Conservation (phyloP, 1,284 basidiomycete genomes). For the Cutaneotrichosporon sp. region DNA sequence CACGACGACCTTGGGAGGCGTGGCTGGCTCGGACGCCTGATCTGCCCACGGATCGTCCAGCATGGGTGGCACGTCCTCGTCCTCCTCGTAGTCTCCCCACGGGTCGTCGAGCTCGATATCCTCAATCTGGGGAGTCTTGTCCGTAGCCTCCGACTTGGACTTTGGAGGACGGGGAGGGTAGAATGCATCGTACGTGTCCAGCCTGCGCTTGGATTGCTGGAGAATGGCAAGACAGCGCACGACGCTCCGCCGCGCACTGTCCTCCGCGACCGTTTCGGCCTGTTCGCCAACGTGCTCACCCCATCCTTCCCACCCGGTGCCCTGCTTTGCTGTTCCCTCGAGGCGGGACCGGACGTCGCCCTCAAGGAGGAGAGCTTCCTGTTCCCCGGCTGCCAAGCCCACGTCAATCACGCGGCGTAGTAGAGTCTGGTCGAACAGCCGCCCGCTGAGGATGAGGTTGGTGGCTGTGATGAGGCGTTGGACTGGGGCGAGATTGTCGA, state of each 20-base stretch:
- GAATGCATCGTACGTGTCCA: conserved; percentile 20
- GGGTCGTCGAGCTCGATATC: conserved; percentile 60
- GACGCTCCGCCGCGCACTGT: conserved; percentile 4
- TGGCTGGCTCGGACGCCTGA: neutral
- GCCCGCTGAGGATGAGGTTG: conserved; percentile 18
- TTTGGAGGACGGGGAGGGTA: neutral
- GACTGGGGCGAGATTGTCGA: conserved; percentile 2
- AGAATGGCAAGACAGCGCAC: conserved; percentile 15
- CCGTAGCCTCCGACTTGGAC: neutral
- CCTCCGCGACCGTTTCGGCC: conserved; percentile 2
- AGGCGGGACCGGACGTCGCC: conserved; percentile 15
- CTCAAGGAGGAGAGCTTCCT: conserved; percentile 13
- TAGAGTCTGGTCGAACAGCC: conserved; percentile 14
- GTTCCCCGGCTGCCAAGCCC: conserved; percentile 20
- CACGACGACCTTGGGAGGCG: neutral
- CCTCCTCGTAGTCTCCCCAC: conserved; percentile 57
- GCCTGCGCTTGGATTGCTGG: conserved; percentile 9
- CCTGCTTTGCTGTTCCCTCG: neutral
- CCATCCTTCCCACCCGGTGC: conserved; percentile 4
- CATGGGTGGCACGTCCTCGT: conserved; percentile 8
- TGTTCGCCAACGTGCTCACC: neutral
- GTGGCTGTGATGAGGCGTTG: conserved; percentile 13
- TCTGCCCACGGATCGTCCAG: conserved; percentile 35
- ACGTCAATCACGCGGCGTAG: conserved; percentile 33
- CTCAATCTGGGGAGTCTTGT: neutral